Evolutionary conservation across 495 filamentous ascomycete species (phyloP).

Genomic region (Aspergillus panamensis): DNA sequence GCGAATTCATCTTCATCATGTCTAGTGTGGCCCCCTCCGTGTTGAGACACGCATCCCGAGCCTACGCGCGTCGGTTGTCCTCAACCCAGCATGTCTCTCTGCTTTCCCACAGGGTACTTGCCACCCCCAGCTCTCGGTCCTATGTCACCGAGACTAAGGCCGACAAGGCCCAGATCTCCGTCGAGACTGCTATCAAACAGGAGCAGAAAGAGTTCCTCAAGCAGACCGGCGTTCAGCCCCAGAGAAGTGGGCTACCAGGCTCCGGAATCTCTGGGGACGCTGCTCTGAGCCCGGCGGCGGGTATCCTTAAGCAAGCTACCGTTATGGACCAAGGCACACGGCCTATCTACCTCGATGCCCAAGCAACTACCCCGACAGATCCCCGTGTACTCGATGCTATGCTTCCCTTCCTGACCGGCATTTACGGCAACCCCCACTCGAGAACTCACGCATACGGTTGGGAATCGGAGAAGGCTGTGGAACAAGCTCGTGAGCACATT

Average conservation of each 20-base stretch:
- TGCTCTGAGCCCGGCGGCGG: conserved; percentile 77
- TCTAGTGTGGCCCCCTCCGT: conserved; percentile 65
- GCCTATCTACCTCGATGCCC: conserved; percentile 97
- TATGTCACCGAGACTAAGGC: conserved; percentile 86
- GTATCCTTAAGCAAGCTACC: conserved; percentile 87
- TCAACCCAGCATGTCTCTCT: conserved; percentile 43
- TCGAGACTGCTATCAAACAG: conserved; percentile 76
- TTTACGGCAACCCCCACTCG: conserved; percentile 97
- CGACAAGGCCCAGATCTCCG: conserved; percentile 74
- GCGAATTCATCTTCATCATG: conserved; percentile 51
- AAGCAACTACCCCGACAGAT: conserved; percentile 95
- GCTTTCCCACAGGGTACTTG: conserved; percentile 44
- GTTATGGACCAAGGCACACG: conserved; percentile 91
- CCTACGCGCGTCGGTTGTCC: conserved; percentile 55
- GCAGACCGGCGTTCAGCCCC: conserved; percentile 61
- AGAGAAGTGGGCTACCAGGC: conserved; percentile 52
- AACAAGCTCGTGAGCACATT: conserved; percentile 77
- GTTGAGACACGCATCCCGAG: conserved; percentile 74
- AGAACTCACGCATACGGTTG: conserved; percentile 97
- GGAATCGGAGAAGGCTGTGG: conserved; percentile 93
- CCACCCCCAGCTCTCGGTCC: conserved; percentile 43
- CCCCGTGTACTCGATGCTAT: conserved; percentile 94
- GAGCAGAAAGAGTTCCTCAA: conserved; percentile 77
- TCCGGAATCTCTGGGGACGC: conserved; percentile 58
- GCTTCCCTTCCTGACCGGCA: conserved; percentile 88